phyloP scores from a whole-genome alignment of 2,329 filamentous ascomycete species.

The Nemania bipapillata region DNA sequence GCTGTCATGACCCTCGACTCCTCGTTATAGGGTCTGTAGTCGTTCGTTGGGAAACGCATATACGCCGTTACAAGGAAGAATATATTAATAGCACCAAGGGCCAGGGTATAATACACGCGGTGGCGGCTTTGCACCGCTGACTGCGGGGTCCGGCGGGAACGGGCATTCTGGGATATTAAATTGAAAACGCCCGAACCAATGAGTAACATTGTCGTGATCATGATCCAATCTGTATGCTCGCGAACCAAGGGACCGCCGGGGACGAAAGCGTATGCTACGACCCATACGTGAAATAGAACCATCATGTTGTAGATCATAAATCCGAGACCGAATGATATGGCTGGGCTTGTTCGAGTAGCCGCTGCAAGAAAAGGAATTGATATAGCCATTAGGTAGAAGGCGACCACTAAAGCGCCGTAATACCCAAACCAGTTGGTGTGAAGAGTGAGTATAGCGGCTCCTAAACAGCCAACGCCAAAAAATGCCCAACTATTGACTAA shows the following conservation, averaged over 20 bases:
- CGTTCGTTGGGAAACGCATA: constrained; percentile 88
- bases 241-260: constrained; percentile 91
- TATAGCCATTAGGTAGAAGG: constrained; percentile 84
- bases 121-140: constrained; percentile 54
- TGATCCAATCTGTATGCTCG: constrained; percentile 95
- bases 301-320: constrained; percentile 93
- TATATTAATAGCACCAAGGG: constrained; percentile 80
- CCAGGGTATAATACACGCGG: constrained; percentile 64
- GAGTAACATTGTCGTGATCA: constrained; percentile 83
- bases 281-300: constrained; percentile 98
- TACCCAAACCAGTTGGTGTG: constrained; percentile 88
- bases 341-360: constrained; percentile 80
- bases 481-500: constrained; percentile 81
- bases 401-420: constrained; percentile 79
- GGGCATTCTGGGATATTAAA: constrained; percentile 64
- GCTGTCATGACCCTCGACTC: constrained; percentile 89
- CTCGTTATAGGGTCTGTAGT: constrained; percentile 89
- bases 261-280: constrained; percentile 97
- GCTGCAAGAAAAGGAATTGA: constrained; percentile 79
- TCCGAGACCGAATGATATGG: constrained; percentile 83
- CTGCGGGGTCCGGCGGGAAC: constrained; percentile 54
- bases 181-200: constrained; percentile 88
- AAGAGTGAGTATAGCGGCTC: constrained; percentile 80
- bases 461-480: constrained; percentile 80
- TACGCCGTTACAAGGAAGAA: constrained; percentile 84